These are phyloP conservation scores for Plasmodiophora brassicae DNA, from an alignment of 208 protist genomes.

Conservation along the genomic window DNA sequence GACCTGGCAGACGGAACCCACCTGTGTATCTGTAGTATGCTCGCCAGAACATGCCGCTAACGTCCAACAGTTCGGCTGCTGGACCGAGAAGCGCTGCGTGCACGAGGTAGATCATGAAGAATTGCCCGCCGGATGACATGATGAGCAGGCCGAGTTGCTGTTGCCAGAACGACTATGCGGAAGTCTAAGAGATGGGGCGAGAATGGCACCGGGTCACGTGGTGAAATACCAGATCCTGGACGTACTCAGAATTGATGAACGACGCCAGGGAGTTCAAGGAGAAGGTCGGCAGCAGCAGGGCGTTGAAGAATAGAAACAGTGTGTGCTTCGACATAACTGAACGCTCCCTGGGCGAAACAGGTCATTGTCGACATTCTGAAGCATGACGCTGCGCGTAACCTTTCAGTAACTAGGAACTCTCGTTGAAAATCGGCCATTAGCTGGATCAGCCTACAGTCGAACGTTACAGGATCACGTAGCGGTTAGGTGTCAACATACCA, in stretches of 20 bases:
- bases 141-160: not conserved
- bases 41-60: constrained; percentile 19
- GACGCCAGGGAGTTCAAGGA: not conserved
- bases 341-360: not conserved
- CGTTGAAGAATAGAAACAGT: constrained; percentile 15
- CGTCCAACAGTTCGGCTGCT: not conserved
- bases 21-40: not conserved
- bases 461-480: not conserved
- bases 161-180: not conserved
- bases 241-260: not conserved
- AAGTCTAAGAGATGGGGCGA: no score
- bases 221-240: not conserved
- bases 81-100: constrained; percentile 7
- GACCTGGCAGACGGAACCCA: not conserved
- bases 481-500: not conserved
- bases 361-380: no score
- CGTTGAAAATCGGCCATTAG: not conserved
- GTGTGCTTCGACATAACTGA: not conserved
- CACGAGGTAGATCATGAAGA: constrained; percentile 19
- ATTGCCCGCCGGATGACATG: constrained; percentile 20
- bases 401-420: not conserved
- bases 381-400: no score
- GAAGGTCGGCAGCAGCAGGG: not conserved
- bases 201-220: not conserved
- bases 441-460: not conserved